These are phyloP conservation scores for Lipomyces yamadae DNA, from an alignment of 805 yeast species.

Conservation along the genomic window DNA sequence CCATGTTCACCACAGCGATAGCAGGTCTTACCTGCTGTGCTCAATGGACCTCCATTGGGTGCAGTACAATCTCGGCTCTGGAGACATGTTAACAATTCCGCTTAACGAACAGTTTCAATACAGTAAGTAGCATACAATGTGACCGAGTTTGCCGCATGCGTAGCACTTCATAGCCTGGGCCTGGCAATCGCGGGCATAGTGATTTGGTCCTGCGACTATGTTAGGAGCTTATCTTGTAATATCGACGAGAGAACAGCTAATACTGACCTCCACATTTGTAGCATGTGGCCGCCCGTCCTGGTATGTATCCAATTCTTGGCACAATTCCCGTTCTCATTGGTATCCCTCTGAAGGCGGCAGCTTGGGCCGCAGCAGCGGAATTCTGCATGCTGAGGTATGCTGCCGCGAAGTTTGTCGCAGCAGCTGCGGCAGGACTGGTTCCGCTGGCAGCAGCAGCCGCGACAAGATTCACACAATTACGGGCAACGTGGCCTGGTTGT, in stretches of 20 bases:
- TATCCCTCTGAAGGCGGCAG: conserved; percentile 36
- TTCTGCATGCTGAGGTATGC: conserved; percentile 38
- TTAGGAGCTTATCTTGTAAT: not conserved
- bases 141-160: conserved; percentile 88
- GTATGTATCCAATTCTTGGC: conserved; percentile 27
- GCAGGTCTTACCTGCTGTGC: conserved; percentile 57
- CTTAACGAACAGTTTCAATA: not conserved
- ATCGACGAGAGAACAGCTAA: not conserved
- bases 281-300: conserved; percentile 56
- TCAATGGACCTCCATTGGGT: conserved; percentile 39
- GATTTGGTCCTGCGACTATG: conserved; percentile 68
- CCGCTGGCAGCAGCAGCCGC: conserved; percentile 34
- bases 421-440: conserved; percentile 32
- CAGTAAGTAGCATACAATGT: conserved; percentile 71
- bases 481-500: conserved; percentile 80
- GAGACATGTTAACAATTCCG: not conserved
- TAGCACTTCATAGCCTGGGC: conserved; percentile 74
- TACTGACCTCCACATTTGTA: conserved; percentile 71
- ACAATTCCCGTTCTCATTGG: conserved; percentile 37
- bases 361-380: conserved; percentile 36
- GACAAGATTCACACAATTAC: conserved; percentile 57
- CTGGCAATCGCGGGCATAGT: conserved; percentile 89
- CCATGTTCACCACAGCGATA: conserved; percentile 75
- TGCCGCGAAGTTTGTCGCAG: conserved; percentile 40
- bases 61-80: conserved; percentile 40